These are phyloP conservation scores for Scheffersomyces lignosus DNA, from an alignment of 805 yeast species.

Conservation along the genomic window DNA sequence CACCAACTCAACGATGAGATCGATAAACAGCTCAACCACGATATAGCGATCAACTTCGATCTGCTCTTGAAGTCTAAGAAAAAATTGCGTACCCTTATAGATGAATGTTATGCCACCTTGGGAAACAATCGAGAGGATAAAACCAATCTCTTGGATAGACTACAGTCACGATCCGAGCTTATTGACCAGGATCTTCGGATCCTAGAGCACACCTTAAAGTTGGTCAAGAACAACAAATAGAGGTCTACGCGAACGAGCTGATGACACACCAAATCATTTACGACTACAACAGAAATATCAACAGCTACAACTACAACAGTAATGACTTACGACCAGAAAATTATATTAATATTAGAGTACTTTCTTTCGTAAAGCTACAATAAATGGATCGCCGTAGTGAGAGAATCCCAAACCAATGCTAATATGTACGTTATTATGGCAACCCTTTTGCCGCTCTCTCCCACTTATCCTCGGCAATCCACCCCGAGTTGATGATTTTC, in stretches of 20 bases:
- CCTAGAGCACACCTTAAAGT: slow-evolving; percentile 54
- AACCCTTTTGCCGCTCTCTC: slow-evolving; percentile 48
- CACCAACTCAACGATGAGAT: slow-evolving; percentile 40
- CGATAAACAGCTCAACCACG: slow-evolving; percentile 34
- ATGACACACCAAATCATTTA: no score
- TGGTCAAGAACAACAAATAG: slow-evolving; percentile 12
- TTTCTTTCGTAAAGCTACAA: no score
- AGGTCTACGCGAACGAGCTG: no score
- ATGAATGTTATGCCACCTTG: slow-evolving; percentile 4
- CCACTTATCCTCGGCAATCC: slow-evolving; percentile 82
- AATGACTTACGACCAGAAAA: no score
- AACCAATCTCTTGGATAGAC: slow-evolving; percentile 4
- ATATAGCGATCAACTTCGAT: slow-evolving; percentile 23
- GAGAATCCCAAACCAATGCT: no score
- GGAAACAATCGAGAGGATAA: background rate
- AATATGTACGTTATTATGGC: no score
- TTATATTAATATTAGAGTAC: no score
- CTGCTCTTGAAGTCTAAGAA: slow-evolving; percentile 13
- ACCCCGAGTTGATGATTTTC: slow-evolving; percentile 75
- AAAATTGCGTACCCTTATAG: slow-evolving; percentile 7
- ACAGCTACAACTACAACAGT: no score
- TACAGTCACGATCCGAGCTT: slow-evolving; percentile 53
- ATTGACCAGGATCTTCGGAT: slow-evolving; percentile 73
- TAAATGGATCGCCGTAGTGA: no score
- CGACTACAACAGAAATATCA: no score